These are phyloP conservation scores for Glycine soja DNA, from an alignment of 306 rosid genomes.

Conservation along the genomic window DNA sequence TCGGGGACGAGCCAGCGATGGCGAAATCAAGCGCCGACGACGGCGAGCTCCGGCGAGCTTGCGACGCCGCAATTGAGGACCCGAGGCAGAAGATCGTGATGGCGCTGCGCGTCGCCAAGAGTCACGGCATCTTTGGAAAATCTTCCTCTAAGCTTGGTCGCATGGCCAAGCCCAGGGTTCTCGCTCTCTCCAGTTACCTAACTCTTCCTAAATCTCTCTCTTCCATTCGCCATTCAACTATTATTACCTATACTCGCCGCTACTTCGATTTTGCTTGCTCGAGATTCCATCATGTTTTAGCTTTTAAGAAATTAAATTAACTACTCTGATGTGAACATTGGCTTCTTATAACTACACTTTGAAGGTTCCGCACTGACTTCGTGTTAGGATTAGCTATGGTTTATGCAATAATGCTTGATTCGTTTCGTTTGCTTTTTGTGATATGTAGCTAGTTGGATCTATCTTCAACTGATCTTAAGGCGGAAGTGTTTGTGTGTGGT, in stretches of 20 bases:
- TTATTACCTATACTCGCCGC: background rate
- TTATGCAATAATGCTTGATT: no score
- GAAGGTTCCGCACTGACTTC: background rate
- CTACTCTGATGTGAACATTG: conserved; percentile 38
- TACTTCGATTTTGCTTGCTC: conserved; percentile 25
- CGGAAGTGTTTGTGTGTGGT: conserved; percentile 16
- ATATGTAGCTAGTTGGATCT: conserved; percentile 2
- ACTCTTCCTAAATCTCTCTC: conserved; percentile 3
- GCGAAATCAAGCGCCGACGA: conserved; percentile 97
- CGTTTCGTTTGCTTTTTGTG: no score
- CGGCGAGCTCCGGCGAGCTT: conserved; percentile 91
- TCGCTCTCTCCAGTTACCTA: conserved; percentile 85
- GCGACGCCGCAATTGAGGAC: conserved; percentile 86
- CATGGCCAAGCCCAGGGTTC: conserved; percentile 99
- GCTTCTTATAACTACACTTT: background rate
- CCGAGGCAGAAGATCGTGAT: conserved; percentile 80
- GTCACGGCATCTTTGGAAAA: conserved; percentile 79
- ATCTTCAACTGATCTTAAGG: conserved; percentile 24
- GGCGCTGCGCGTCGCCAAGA: conserved; percentile 87
- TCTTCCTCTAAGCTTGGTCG: conserved; percentile 85
- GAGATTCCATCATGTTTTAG: conserved; percentile 12
- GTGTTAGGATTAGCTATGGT: background rate
- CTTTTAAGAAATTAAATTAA: conserved; percentile 24
- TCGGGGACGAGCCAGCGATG: conserved; percentile 56
- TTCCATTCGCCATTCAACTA: background rate